Base-by-base conservation (phyloP, 1,284 basidiomycete species). In the Ceratobasidium sp. region DNA sequence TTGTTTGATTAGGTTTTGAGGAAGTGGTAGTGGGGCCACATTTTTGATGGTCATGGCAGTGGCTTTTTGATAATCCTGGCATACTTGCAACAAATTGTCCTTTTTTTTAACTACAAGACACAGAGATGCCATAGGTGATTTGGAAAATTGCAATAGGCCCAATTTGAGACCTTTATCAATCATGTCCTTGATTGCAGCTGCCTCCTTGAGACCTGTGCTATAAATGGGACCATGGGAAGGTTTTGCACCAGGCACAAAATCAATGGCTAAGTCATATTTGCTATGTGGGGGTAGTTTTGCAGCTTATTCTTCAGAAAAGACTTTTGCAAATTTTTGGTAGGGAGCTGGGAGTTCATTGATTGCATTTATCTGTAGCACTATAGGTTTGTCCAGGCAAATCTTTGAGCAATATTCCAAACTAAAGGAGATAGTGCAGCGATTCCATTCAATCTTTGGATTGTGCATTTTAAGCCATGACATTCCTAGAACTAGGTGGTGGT, bases 41-140 rank as follows among this genome's bases (percentile, higher is more conserved):
- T 35, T 31, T 75, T 73, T 71, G 69, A 27, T 42, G 8, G 55
- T 43, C n/a, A 27, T 42, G n/a, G 20, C 22, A 25, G 40, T 57
- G 1, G 43, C 10, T 3, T 57, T 17, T 27, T 40, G 5, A 27
- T 57, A 57, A n/a, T 57, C 55, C 1, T 42, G 22, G 12, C 40
- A n/a, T 20, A 29, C 6, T 0, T 78, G 73, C 0, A 80, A 71
- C 0, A 71, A 60, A 1, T 81, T 79, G 70, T 81, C 79, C 72
- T 84, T 84, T 73, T 84, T 84, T 55, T 77, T 77, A 35, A 82
- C 78, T 69, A 85, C 85, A 0, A 85, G 76, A 40, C 84, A 74
- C 0, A 81, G 81, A 0, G 82, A 73, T 0, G 75, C 78, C 15
- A 75, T 75, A 5, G 79, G 74, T 6, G 79, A 80, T 42, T 49